Evolutionary conservation across 2,329 filamentous ascomycete genomes (phyloP).

Genomic region (Arthroderma sp.): DNA sequence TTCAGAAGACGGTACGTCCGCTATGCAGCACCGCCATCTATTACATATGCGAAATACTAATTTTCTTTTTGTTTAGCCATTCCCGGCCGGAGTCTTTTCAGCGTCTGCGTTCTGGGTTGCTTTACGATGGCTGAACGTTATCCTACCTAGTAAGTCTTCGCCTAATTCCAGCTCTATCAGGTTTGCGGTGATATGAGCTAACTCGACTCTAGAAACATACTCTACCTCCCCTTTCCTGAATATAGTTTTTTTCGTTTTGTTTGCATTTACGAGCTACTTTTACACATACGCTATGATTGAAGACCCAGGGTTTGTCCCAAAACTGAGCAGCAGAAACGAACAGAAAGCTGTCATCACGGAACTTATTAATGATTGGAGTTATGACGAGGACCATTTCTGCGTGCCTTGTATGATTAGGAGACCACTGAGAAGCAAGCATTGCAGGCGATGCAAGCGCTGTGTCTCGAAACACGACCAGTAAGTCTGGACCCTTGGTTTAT

Average conservation of each 20-base stretch:
- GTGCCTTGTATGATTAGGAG: constrained; percentile 88
- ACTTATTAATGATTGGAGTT: constrained; percentile 72
- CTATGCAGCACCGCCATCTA: background rate
- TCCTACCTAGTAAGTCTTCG: constrained; percentile 55
- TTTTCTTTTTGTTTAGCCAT: constrained; percentile 49
- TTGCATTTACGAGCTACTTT: constrained; percentile 65
- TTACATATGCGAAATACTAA: constrained; percentile 13
- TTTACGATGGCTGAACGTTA: constrained; percentile 58
- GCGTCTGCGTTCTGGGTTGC: constrained; percentile 72
- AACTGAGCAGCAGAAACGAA: constrained; percentile 74
- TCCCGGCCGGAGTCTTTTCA: constrained; percentile 86
- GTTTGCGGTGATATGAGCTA: background rate
- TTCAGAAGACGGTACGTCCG: constrained; percentile 68
- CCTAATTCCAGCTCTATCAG: background rate
- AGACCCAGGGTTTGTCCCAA: constrained; percentile 88
- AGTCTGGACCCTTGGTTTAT: constrained; percentile 29
- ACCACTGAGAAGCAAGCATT: constrained; percentile 90
- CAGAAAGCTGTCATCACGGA: constrained; percentile 84
- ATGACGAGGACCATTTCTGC: constrained; percentile 90
- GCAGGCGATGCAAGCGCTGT: constrained; percentile 77
- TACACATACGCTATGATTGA: constrained; percentile 74
- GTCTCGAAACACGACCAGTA: constrained; percentile 95
- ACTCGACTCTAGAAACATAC: constrained; percentile 48
- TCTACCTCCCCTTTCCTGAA: constrained; percentile 61
- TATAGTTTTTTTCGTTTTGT: constrained; percentile 55